Conservation (phyloP, 306 rosid species). For the Aeschynomene evenia region DNA sequence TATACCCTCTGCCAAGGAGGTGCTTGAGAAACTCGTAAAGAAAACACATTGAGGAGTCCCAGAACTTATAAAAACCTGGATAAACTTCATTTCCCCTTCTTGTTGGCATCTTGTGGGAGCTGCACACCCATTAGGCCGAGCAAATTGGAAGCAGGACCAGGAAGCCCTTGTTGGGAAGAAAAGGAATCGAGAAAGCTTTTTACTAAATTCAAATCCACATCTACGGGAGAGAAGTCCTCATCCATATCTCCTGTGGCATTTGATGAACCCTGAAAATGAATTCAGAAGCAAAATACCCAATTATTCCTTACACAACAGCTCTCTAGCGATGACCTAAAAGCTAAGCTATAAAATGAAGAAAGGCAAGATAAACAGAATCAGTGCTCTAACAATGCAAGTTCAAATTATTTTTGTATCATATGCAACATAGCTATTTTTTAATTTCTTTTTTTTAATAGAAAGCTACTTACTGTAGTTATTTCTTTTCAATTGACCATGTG, state of each 20-base stretch:
- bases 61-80: background rate
- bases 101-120: conserved; percentile 64
- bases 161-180: conserved; percentile 95
- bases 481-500: conserved; percentile 6
- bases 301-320: conserved; percentile 14
- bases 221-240: conserved; percentile 80
- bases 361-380: background rate
- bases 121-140: conserved; percentile 93
- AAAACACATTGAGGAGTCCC: conserved; percentile 13
- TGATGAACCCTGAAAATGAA: conserved; percentile 63
- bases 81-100: conserved; percentile 53
- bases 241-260: conserved; percentile 60
- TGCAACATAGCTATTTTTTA: too few relatives aligned
- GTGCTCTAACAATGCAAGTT: background rate
- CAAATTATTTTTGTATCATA: background rate
- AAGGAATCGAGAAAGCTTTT: conserved; percentile 90
- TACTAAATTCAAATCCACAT: conserved; percentile 90
- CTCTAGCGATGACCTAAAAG: conserved; percentile 22
- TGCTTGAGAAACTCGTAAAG: background rate
- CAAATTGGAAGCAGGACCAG: conserved; percentile 97
- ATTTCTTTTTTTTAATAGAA: too few relatives aligned
- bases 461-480: background rate
- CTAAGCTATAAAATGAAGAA: background rate
- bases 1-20: conserved; percentile 10
- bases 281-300: background rate